A percentile compares a stretch with the other conserved stretches of the same genome.
These are phyloP conservation scores for Globisporangium iwayamae DNA, from an alignment of 352 stramenopile species.

Conservation along the genomic window DNA sequence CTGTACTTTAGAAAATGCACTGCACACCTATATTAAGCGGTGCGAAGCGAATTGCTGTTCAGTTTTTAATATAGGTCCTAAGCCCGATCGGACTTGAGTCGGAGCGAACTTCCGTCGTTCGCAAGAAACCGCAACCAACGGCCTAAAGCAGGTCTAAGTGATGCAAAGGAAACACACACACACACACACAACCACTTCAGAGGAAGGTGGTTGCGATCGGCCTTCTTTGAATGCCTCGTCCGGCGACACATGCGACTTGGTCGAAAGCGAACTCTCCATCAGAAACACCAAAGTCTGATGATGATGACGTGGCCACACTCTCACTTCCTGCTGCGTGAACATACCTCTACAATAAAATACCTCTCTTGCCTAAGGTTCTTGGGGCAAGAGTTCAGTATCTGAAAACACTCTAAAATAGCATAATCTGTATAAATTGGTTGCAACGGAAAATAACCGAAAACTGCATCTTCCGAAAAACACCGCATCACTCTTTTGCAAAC, in stretches of 20 bases:
- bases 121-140: too few species aligned
- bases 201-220: too few species aligned
- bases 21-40: background rate
- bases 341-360: background rate
- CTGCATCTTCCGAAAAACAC: background rate
- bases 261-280: too few species aligned
- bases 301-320: background rate
- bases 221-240: too few species aligned
- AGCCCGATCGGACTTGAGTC: too few species aligned
- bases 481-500: background rate
- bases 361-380: background rate
- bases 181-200: too few species aligned
- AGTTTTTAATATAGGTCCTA: background rate
- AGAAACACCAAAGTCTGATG: background rate
- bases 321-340: background rate
- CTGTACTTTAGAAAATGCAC: too few species aligned
- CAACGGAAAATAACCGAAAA: background rate
- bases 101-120: too few species aligned
- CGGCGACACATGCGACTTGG: too few species aligned
- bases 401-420: background rate
- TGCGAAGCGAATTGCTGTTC: background rate
- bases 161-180: too few species aligned
- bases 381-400: background rate
- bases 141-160: too few species aligned
- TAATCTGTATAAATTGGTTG: background rate